Evolutionary conservation across 2,329 filamentous ascomycete genomes (phyloP).

Genomic region (Proliferodiscus dingleyae): DNA sequence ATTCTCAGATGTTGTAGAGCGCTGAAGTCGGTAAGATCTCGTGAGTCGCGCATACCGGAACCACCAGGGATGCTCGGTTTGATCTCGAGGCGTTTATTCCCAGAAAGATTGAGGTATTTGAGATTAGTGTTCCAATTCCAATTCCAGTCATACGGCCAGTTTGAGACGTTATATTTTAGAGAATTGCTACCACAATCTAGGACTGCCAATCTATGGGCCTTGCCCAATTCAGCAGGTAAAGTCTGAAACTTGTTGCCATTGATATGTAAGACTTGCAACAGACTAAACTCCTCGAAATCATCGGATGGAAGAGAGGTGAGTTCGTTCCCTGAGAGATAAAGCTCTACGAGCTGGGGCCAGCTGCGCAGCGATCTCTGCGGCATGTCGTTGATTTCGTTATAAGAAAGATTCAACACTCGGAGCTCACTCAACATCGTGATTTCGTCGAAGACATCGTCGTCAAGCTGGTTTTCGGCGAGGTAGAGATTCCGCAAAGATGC

Average conservation of each 20-base stretch:
- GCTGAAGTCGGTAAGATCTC: conserved; percentile 84
- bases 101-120: conserved; percentile 91
- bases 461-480: conserved; percentile 87
- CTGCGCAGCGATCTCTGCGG: conserved; percentile 81
- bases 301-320: conserved; percentile 87
- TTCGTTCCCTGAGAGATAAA: conserved; percentile 94
- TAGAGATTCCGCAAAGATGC: conserved; percentile 79
- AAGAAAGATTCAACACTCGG: conserved; percentile 85
- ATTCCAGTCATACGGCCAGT: conserved; percentile 99
- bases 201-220: conserved; percentile 85
- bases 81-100: conserved; percentile 95
- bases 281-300: conserved; percentile 84
- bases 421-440: conserved; percentile 77
- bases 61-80: conserved; percentile 67
- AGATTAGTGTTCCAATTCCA: conserved; percentile 98
- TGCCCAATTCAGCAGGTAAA: conserved; percentile 87
- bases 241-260: conserved; percentile 99
- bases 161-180: conserved; percentile 97
- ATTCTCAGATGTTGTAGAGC: conserved; percentile 78
- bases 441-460: conserved; percentile 94
- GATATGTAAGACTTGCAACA: conserved; percentile 85
- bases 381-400: conserved; percentile 91
- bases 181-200: conserved; percentile 93
- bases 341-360: conserved; percentile 84
- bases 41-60: conserved; percentile 61